Percentiles rank a stretch among this genome's conserved stretches.
phyloP scores from a whole-genome alignment of 371 early-diverging fungal genomes.

The Batkoa obscura region DNA sequence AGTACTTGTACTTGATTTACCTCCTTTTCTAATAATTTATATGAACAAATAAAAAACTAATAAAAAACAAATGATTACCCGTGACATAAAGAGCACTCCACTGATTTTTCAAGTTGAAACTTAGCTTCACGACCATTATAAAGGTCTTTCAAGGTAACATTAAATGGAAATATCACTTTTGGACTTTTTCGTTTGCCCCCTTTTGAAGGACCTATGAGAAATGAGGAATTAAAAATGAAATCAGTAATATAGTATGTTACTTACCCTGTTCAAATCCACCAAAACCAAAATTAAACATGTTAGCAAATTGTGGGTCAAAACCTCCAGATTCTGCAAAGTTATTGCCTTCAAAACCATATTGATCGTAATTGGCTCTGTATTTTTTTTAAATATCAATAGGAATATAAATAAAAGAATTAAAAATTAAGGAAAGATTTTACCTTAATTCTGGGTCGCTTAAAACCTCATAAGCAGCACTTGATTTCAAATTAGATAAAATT shows the following conservation, averaged over 20 bases:
- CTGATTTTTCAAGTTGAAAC: slow-evolving; percentile 70
- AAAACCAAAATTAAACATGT: no score
- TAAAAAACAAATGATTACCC: slow-evolving; percentile 18
- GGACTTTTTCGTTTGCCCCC: slow-evolving; percentile 61
- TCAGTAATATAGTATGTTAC: no score
- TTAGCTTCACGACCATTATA: slow-evolving; percentile 84
- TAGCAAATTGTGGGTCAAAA: no score
- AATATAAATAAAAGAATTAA: no score
- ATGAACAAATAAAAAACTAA: not conserved
- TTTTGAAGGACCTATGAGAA: slow-evolving; percentile 32
- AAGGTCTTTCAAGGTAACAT: slow-evolving; percentile 82
- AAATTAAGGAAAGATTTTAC: no score
- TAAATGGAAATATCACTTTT: slow-evolving; percentile 56
- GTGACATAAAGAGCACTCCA: slow-evolving; percentile 38
- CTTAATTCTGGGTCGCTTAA: no score
- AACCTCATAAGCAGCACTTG: no score
- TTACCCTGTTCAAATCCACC: no score
- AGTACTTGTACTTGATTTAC: slow-evolving; percentile 48
- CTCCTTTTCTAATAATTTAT: slow-evolving; percentile 16
- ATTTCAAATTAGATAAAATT: not conserved
- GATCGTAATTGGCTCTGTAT: no score
- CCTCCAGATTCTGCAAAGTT: no score
- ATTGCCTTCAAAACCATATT: no score
- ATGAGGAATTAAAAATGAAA: slow-evolving; percentile 56
- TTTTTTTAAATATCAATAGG: no score